These are phyloP conservation scores for Aureobasidium pullulans DNA, from an alignment of 2,329 filamentous ascomycete species.

Conservation along the genomic window DNA sequence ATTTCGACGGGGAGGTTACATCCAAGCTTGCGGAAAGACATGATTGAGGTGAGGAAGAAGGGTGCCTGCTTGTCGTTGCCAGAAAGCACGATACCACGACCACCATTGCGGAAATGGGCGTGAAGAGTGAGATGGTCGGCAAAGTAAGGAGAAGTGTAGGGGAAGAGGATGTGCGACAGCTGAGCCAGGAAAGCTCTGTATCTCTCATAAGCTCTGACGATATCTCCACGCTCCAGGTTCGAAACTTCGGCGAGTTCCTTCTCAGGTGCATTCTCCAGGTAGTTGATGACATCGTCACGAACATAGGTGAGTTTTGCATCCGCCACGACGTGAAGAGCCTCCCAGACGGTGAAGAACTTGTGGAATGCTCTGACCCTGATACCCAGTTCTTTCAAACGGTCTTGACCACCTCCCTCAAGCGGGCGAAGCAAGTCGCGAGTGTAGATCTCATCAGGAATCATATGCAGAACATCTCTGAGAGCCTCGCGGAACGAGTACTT, in stretches of 20 bases:
- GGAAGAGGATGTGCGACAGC: slow-evolving; percentile 34
- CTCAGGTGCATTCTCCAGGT: slow-evolving; percentile 24
- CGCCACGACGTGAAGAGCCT: slow-evolving; percentile 28
- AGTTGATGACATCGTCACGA: slow-evolving; percentile 36
- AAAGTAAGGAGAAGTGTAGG: slow-evolving; percentile 37
- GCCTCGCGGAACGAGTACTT: slow-evolving; percentile 7
- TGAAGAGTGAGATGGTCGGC: slow-evolving; percentile 39
- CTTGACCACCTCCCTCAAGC: slow-evolving; percentile 33
- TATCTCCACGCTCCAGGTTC: slow-evolving; percentile 25
- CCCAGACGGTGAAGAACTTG: slow-evolving; percentile 36
- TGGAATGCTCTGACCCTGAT: slow-evolving; percentile 34
- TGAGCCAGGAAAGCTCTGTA: slow-evolving; percentile 35
- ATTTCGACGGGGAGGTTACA: slow-evolving; percentile 34
- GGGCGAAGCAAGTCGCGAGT: slow-evolving; percentile 32
- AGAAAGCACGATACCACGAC: slow-evolving; percentile 39
- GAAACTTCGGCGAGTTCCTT: slow-evolving; percentile 19
- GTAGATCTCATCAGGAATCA: slow-evolving; percentile 28
- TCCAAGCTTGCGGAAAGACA: slow-evolving; percentile 30
- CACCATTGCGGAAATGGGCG: slow-evolving; percentile 34
- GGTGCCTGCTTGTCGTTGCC: slow-evolving; percentile 38
- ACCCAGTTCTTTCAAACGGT: slow-evolving; percentile 33
- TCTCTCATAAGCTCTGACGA: slow-evolving; percentile 34
- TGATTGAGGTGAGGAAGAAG: slow-evolving; percentile 38
- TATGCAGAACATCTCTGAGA: slow-evolving; percentile 19
- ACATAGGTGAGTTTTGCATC: slow-evolving; percentile 30